Evolutionary conservation across 2,329 filamentous ascomycete genomes (phyloP).

Genomic region (Fonsecaea multimorphosa): DNA sequence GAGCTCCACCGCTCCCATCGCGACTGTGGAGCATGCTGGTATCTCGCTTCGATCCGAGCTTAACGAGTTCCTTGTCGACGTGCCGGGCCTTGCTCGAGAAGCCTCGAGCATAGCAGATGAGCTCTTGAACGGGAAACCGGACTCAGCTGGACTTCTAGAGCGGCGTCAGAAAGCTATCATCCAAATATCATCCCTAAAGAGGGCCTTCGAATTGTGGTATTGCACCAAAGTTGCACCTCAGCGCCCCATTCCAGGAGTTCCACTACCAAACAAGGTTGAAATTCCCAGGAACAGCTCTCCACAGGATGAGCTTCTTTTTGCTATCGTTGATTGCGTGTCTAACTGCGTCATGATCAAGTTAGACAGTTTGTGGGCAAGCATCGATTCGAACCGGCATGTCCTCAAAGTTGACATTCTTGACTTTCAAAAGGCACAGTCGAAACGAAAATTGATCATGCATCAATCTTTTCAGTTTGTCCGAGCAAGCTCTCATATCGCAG

Average conservation of each 20-base stretch:
- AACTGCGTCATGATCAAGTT: conserved; percentile 16
- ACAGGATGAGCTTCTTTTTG: conserved; percentile 2
- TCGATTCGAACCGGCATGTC: not conserved
- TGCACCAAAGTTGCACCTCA: conserved; percentile 4
- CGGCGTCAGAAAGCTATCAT: not conserved
- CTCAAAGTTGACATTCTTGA: not conserved
- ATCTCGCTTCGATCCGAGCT: conserved; percentile 29
- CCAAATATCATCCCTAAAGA: conserved; percentile 7
- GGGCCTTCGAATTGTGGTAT: conserved; percentile 22
- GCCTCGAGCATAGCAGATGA: not conserved
- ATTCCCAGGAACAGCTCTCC: not conserved
- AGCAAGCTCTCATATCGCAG: conserved; percentile 12
- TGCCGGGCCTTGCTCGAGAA: conserved; percentile 23
- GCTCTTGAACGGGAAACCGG: not conserved
- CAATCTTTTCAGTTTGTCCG: conserved; percentile 12
- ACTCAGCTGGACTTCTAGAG: not conserved
- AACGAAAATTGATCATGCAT: conserved; percentile 1
- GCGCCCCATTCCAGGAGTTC: not conserved
- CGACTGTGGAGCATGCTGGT: conserved; percentile 10
- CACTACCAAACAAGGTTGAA: not conserved
- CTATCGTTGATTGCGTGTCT: conserved; percentile 16
- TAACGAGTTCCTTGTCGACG: conserved; percentile 28
- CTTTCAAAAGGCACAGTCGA: not conserved
- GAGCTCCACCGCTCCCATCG: not conserved
- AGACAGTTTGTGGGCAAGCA: not conserved